Evolutionary conservation across 345 rosid species (phyloP).

Genomic region (Euclidium syriacum): DNA sequence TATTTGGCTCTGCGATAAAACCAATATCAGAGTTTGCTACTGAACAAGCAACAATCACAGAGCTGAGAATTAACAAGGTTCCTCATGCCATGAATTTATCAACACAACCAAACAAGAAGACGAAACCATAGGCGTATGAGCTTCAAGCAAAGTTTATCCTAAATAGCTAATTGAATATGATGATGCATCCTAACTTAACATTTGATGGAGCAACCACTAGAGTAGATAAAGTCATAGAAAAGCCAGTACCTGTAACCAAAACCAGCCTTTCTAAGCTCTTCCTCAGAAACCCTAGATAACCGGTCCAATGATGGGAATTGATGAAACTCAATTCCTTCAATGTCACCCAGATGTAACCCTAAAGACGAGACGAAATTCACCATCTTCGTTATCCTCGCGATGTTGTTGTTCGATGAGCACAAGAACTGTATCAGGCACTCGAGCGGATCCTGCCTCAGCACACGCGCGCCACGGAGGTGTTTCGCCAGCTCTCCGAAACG

Average conservation of each 20-base stretch:
- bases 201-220: neutral
- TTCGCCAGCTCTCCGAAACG: constrained; percentile 63
- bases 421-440: constrained; percentile 88
- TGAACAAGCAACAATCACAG: neutral
- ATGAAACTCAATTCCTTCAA: constrained; percentile 68
- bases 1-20: constrained; percentile 69
- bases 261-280: constrained; percentile 69
- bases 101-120: neutral
- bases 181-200: neutral
- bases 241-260: constrained; percentile 73
- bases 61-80: neutral
- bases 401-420: constrained; percentile 91
- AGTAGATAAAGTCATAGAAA: neutral
- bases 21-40: constrained; percentile 9
- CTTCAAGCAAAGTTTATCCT: neutral
- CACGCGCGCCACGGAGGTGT: constrained; percentile 72
- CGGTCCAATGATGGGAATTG: constrained; percentile 77
- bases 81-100: neutral
- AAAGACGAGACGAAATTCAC: constrained; percentile 67
- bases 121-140: neutral
- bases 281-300: constrained; percentile 58
- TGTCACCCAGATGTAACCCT: constrained; percentile 55
- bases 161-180: neutral
- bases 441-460: constrained; percentile 82
- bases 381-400: constrained; percentile 86